A percentile compares a stretch with the other conserved stretches of the same genome.
phyloP scores from a whole-genome alignment of 495 filamentous ascomycete genomes.

The Tuber calosporum region DNA sequence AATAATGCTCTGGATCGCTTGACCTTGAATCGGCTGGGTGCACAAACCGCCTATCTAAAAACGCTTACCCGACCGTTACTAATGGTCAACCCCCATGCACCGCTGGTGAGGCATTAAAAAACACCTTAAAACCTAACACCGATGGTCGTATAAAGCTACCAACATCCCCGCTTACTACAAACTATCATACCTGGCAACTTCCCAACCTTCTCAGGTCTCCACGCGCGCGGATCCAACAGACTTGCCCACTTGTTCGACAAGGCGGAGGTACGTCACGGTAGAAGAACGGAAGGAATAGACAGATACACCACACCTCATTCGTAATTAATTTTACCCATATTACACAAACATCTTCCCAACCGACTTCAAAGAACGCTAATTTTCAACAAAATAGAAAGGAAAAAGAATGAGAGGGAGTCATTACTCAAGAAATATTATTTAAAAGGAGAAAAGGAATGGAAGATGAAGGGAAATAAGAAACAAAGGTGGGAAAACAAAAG shows the following conservation, averaged over 20 bases:
- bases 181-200: not conserved
- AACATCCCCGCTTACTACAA: not conserved
- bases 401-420: conserved; percentile 11
- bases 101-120: not conserved
- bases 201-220: not conserved
- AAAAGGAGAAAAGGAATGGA: conserved; percentile 16
- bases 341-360: not conserved
- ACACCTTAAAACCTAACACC: conserved; percentile 1
- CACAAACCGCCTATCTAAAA: not conserved
- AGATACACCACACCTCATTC: not conserved
- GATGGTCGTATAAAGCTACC: not conserved
- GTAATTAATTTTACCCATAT: conserved; percentile 5
- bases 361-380: not conserved
- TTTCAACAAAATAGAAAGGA: not conserved
- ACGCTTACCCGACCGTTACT: not conserved
- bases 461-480: not conserved
- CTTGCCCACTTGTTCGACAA: not conserved
- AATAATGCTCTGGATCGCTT: not conserved
- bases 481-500: not conserved
- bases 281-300: not conserved
- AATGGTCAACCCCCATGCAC: not conserved
- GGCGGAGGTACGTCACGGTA: not conserved
- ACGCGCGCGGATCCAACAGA: not conserved
- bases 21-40: not conserved
- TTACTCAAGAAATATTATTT: conserved; percentile 12